These are phyloP conservation scores for Jatropha curcas DNA, from an alignment of 345 rosid genomes.

Conservation along the genomic window DNA sequence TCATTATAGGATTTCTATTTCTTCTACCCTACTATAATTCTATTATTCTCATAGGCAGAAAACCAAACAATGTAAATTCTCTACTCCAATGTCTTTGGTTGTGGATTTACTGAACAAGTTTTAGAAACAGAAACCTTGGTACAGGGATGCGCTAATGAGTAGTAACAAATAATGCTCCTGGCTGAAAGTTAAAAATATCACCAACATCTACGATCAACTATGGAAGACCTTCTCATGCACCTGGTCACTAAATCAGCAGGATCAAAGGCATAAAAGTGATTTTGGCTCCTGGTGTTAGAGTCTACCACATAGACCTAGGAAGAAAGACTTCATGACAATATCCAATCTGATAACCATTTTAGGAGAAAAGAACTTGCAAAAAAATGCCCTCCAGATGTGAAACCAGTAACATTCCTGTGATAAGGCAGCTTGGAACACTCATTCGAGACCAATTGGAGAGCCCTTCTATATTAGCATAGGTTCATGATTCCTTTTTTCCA, in stretches of 20 bases:
- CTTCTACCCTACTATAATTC: neutral
- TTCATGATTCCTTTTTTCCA: neutral
- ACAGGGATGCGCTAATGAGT: neutral
- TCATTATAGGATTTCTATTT: neutral
- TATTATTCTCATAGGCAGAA: neutral
- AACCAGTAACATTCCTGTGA: neutral
- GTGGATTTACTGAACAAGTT: neutral
- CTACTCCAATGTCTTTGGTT: neutral
- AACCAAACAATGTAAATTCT: neutral
- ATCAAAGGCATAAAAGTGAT: neutral
- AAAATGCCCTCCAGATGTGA: neutral
- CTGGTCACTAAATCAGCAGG: neutral
- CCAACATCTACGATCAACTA: neutral
- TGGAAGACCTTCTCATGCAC: neutral
- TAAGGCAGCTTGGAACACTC: conserved; percentile 1
- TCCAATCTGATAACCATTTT: neutral
- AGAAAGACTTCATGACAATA: neutral
- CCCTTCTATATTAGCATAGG: neutral
- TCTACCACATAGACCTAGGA: neutral
- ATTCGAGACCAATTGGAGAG: neutral
- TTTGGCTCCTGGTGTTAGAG: neutral
- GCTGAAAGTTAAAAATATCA: neutral
- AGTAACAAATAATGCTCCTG: neutral
- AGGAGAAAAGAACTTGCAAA: neutral
- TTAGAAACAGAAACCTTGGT: neutral